phyloP scores from a whole-genome alignment of 1,284 basidiomycete species.

The Pseudozyma tsukubaensis region DNA sequence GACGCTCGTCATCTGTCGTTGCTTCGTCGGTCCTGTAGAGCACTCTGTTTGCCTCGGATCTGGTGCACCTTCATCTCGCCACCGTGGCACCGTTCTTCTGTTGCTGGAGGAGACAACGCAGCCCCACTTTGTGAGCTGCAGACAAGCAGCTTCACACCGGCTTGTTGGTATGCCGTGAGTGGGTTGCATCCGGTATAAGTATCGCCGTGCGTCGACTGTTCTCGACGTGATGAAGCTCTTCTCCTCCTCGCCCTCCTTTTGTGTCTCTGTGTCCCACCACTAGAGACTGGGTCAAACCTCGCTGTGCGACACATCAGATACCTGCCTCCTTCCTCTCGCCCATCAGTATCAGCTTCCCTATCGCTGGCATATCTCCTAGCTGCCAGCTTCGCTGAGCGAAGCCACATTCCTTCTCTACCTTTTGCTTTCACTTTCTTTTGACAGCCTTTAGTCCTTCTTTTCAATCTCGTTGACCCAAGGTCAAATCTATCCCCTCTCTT shows the following conservation, averaged over 20 bases:
- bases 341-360: background rate
- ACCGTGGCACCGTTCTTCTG: background rate
- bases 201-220: background rate
- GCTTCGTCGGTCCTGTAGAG: too few relatives aligned
- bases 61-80: background rate
- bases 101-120: background rate
- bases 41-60: background rate
- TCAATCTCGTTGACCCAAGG: background rate
- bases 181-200: slow-evolving; percentile 16
- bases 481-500: slow-evolving; percentile 4
- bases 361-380: background rate
- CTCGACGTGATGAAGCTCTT: background rate
- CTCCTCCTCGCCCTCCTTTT: background rate
- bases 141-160: background rate
- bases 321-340: background rate
- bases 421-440: background rate
- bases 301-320: slow-evolving; percentile 8
- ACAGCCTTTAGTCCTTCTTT: background rate
- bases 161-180: background rate
- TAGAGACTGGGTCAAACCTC: slow-evolving; percentile 6
- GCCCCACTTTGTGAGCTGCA: background rate
- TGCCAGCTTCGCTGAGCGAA: slow-evolving; percentile 14
- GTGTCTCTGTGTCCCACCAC: slow-evolving; percentile 2
- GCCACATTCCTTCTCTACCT: background rate
- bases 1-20: background rate